Percentiles rank a stretch among this genome's conserved stretches.
phyloP scores from a whole-genome alignment of 768 basidiomycete species.

The Chlorophyllum brunneum region DNA sequence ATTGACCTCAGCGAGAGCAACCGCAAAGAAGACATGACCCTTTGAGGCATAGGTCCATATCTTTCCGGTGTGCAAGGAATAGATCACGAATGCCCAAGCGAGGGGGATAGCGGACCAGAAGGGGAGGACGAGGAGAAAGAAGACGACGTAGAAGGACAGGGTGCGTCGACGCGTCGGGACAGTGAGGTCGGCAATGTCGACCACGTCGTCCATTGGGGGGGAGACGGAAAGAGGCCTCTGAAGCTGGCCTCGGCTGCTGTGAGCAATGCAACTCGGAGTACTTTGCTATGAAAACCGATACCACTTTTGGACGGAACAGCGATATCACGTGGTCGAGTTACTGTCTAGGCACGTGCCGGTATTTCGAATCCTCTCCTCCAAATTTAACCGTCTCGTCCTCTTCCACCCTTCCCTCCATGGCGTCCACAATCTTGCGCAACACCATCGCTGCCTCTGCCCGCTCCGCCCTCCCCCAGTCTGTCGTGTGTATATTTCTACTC shows the following conservation, averaged over 20 bases:
- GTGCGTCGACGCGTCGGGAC: slow-evolving; percentile 33
- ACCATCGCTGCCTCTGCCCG: slow-evolving; percentile 54
- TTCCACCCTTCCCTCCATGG: slow-evolving; percentile 23
- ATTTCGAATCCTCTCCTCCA: neutral
- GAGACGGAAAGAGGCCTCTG: slow-evolving; percentile 1
- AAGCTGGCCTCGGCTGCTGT: neutral
- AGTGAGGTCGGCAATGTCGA: slow-evolving; percentile 31
- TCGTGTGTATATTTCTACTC: slow-evolving; percentile 32
- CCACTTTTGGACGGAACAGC: slow-evolving; percentile 3
- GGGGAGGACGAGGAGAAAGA: slow-evolving; percentile 54
- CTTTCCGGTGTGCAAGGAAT: slow-evolving; percentile 40
- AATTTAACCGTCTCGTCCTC: slow-evolving; percentile 16
- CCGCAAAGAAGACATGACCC: slow-evolving; percentile 35
- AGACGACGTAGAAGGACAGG: slow-evolving; percentile 54
- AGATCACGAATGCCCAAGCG: slow-evolving; percentile 61
- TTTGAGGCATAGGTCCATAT: slow-evolving; percentile 39
- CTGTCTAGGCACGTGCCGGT: slow-evolving; percentile 7
- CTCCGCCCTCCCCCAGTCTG: slow-evolving; percentile 43
- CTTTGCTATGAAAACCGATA: slow-evolving; percentile 1
- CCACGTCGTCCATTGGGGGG: slow-evolving; percentile 27
- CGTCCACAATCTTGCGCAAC: slow-evolving; percentile 62
- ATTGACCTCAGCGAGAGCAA: slow-evolving; percentile 59
- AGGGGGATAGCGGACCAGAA: slow-evolving; percentile 60
- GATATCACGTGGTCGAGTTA: slow-evolving; percentile 13
- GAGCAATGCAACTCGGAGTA: neutral